phyloP scores from a whole-genome alignment of 176 grass and related monocot species.

The Zea mays region DNA sequence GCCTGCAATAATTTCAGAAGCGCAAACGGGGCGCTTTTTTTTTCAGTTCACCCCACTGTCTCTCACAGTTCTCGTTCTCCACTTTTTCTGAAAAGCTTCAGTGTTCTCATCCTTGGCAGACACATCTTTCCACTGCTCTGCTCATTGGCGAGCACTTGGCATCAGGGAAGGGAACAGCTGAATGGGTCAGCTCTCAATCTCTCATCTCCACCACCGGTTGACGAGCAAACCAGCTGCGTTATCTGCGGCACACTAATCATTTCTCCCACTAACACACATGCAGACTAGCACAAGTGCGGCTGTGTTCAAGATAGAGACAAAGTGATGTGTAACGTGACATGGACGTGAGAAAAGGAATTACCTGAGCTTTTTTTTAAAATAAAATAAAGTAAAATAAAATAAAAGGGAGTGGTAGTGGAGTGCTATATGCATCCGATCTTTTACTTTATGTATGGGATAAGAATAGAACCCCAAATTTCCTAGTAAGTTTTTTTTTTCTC shows the following conservation, averaged over 20 bases:
- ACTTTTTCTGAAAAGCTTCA: too few relatives aligned
- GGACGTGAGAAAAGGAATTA: background rate
- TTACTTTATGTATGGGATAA: slow-evolving; percentile 8
- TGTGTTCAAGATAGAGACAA: too few relatives aligned
- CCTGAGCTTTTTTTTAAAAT: background rate
- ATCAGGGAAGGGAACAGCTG: too few relatives aligned
- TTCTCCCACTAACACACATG: slow-evolving; percentile 23
- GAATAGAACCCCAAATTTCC: background rate
- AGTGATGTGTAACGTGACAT: background rate
- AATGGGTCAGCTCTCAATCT: background rate
- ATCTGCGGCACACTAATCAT: slow-evolving; percentile 27
- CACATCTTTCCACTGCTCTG: slow-evolving; percentile 9
- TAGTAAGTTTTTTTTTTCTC: background rate
- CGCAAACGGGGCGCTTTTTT: background rate
- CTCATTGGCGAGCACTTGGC: background rate
- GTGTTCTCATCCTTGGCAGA: background rate
- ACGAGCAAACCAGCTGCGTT: slow-evolving; percentile 19
- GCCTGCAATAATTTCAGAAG: slow-evolving; percentile 1
- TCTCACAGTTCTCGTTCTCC: background rate
- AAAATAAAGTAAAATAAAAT: too few relatives aligned
- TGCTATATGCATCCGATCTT: slow-evolving; percentile 18
- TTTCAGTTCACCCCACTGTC: too few relatives aligned
- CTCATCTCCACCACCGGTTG: background rate
- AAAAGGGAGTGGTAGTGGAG: background rate
- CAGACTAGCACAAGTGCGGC: too few relatives aligned